Conservation (phyloP, 164 flowering plant species). For the Echeveria elegans region DNA sequence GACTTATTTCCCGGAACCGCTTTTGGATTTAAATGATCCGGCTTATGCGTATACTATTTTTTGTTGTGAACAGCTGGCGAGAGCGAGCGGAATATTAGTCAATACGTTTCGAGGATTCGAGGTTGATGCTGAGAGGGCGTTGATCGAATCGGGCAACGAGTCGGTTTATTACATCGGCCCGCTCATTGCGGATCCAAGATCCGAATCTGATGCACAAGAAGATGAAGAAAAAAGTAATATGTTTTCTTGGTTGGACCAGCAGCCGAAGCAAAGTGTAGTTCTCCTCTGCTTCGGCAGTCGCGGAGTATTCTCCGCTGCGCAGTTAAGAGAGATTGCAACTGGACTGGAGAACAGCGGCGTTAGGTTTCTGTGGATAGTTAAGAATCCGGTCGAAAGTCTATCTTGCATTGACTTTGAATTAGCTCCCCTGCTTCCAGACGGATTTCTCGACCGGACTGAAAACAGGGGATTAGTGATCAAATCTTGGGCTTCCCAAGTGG, state of each 20-base stretch:
- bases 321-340: conserved; percentile 30
- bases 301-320: conserved; percentile 22
- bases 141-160: conserved; percentile 16
- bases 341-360: conserved; percentile 36
- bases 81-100: conserved; percentile 21
- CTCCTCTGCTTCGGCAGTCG: conserved; percentile 24
- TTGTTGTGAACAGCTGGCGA: conserved; percentile 1
- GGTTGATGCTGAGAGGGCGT: conserved; percentile 17
- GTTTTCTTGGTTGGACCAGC: conserved; percentile 34
- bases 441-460: conserved; percentile 31
- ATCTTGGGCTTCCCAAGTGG: conserved; percentile 35
- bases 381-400: conserved; percentile 14
- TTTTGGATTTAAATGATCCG: conserved; percentile 13
- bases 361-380: conserved; percentile 40
- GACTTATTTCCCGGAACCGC: conserved; percentile 16
- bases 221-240: conserved; percentile 9
- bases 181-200: conserved; percentile 9
- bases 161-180: conserved; percentile 37
- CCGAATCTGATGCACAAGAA: neutral
- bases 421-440: conserved; percentile 24
- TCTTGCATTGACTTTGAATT: conserved; percentile 15
- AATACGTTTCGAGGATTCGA: conserved; percentile 34
- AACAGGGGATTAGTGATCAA: conserved; percentile 32
- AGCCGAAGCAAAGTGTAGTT: conserved; percentile 31
- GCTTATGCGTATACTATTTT: neutral